phyloP scores from a whole-genome alignment of 2,329 filamentous ascomycete species.

The Cytospora piceicola region DNA sequence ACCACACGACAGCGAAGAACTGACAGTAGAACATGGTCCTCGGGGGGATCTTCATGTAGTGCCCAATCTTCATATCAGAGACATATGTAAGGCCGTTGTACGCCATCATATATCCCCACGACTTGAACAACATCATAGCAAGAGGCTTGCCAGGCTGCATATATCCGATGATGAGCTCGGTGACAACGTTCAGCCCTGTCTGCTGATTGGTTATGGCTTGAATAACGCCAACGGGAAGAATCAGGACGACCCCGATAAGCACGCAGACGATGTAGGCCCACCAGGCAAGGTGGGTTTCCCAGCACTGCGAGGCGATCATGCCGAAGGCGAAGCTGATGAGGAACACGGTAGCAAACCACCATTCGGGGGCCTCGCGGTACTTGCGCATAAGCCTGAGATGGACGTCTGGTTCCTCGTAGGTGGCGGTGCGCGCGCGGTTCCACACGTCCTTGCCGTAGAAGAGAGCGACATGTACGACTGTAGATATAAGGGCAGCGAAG shows the following conservation, averaged over 20 bases:
- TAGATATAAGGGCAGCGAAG: slow-evolving; percentile 59
- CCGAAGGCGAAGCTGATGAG: slow-evolving; percentile 53
- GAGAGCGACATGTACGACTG: slow-evolving; percentile 55
- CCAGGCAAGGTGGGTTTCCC: slow-evolving; percentile 48
- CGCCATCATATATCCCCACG: slow-evolving; percentile 51
- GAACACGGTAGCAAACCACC: slow-evolving; percentile 59
- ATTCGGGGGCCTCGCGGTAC: slow-evolving; percentile 58
- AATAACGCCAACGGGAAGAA: slow-evolving; percentile 51
- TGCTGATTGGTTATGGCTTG: slow-evolving; percentile 55
- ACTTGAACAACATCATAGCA: slow-evolving; percentile 57
- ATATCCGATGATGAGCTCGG: slow-evolving; percentile 54
- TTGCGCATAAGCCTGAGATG: slow-evolving; percentile 60
- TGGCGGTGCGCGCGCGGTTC: slow-evolving; percentile 38
- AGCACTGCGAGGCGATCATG: slow-evolving; percentile 43
- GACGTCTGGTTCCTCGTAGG: slow-evolving; percentile 52
- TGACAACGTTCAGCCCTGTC: slow-evolving; percentile 53
- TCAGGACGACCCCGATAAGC: slow-evolving; percentile 45
- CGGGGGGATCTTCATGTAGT: slow-evolving; percentile 55
- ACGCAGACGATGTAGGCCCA: slow-evolving; percentile 48
- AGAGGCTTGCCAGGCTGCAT: slow-evolving; percentile 52
- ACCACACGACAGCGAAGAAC: slow-evolving; percentile 46
- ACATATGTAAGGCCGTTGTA: slow-evolving; percentile 53
- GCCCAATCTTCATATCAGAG: slow-evolving; percentile 55
- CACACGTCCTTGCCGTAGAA: slow-evolving; percentile 49
- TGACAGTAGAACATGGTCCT: slow-evolving; percentile 53